Evolutionary conservation across 2,329 filamentous ascomycete species (phyloP).

Genomic region (Pyricularia sp.): DNA sequence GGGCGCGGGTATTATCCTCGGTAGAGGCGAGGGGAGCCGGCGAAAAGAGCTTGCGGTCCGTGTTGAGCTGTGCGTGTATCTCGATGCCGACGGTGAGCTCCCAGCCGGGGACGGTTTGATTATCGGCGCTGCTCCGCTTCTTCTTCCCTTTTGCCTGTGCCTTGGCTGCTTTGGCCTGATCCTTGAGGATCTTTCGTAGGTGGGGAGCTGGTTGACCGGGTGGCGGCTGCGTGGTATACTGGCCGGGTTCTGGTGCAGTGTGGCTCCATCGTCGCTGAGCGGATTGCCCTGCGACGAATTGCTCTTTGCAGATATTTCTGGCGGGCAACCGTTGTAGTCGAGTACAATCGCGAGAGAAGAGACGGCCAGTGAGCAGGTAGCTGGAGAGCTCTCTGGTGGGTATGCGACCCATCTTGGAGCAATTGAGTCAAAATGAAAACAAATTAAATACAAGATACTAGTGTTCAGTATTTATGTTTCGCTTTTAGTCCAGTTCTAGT

Average conservation of each 20-base stretch:
- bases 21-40: conserved; percentile 31
- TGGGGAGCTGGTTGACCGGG: conserved; percentile 19
- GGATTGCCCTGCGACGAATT: background rate
- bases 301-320: background rate
- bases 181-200: conserved; percentile 60
- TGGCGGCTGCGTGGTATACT: no score
- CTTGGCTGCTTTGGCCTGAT: conserved; percentile 43
- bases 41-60: conserved; percentile 80
- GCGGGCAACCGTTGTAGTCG: conserved; percentile 5
- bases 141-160: conserved; percentile 26
- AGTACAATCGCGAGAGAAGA: conserved; percentile 29
- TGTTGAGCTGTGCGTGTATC: conserved; percentile 93
- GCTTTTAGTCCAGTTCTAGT: background rate
- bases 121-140: conserved; percentile 30
- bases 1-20: background rate
- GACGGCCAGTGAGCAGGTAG: conserved; percentile 34
- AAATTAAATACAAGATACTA: background rate
- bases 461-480: background rate
- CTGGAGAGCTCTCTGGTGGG: conserved; percentile 29
- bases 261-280: background rate
- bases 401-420: conserved; percentile 27
- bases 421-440: background rate
- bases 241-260: background rate
- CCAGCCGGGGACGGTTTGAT: conserved; percentile 56
- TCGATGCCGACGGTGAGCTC: conserved; percentile 93